These are phyloP conservation scores for Oryza brachyantha DNA, from an alignment of 176 grass and related monocot species.

Conservation along the genomic window DNA sequence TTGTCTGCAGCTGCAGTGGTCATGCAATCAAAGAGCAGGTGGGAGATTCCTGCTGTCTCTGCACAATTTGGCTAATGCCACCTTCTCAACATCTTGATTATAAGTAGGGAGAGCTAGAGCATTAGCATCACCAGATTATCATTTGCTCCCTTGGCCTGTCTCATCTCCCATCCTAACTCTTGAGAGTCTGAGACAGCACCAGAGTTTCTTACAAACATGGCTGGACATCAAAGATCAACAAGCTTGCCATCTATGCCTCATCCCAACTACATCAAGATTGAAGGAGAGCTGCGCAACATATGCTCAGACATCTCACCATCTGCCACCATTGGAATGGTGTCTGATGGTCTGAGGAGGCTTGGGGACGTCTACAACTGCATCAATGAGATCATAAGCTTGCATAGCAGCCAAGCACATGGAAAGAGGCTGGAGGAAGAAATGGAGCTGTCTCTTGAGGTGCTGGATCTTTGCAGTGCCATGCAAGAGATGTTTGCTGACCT, in stretches of 20 bases:
- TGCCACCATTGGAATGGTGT: conserved; percentile 13
- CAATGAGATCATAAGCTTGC: conserved; percentile 39
- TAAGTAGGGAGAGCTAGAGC: background rate
- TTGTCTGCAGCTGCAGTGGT: background rate
- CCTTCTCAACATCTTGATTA: conserved; percentile 24
- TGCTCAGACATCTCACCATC: conserved; percentile 12
- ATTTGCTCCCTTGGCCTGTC: background rate
- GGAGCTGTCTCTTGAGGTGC: conserved; percentile 43
- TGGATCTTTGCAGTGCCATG: conserved; percentile 42
- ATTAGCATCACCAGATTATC: background rate
- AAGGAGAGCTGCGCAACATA: conserved; percentile 29
- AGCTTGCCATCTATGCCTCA: conserved; percentile 40
- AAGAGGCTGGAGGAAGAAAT: conserved; percentile 49
- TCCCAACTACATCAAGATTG: background rate
- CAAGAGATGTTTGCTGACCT: conserved; percentile 25
- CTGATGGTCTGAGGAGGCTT: conserved; percentile 32
- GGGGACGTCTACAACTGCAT: conserved; percentile 34
- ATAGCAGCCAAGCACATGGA: conserved; percentile 32
- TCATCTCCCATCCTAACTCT: background rate
- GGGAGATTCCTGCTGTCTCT: conserved; percentile 36
- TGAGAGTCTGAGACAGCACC: background rate
- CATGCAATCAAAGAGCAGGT: conserved; percentile 28
- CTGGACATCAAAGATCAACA: conserved; percentile 40
- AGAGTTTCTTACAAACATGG: conserved; percentile 33
- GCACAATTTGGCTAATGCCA: background rate